Conservation (phyloP, 2,329 filamentous ascomycete species). For the Stagonosporopsis rhizophila region DNA sequence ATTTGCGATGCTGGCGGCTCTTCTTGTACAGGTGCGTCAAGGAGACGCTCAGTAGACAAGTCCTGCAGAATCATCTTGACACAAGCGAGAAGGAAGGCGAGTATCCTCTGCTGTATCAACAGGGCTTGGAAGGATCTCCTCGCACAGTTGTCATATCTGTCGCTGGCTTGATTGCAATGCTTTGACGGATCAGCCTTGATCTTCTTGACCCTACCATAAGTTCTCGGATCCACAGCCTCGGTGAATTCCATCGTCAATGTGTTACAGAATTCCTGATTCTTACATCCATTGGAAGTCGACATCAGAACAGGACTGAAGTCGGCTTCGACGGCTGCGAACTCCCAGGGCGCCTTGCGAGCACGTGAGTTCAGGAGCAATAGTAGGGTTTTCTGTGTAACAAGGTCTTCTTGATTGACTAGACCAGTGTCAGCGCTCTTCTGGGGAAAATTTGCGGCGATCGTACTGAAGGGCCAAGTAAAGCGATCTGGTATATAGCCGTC, state of each 20-base stretch:
- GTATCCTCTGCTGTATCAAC: slow-evolving; percentile 4
- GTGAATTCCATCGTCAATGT: neutral
- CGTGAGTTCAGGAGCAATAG: slow-evolving; percentile 9
- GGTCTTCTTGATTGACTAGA: slow-evolving; percentile 18
- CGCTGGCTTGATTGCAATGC: neutral
- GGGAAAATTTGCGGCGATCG: neutral
- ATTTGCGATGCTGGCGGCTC: neutral
- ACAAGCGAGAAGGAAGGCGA: slow-evolving; percentile 6
- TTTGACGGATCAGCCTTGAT: neutral
- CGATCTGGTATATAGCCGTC: neutral
- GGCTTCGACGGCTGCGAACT: slow-evolving; percentile 2
- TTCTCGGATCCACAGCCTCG: neutral
- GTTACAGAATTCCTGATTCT: neutral
- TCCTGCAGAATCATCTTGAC: slow-evolving; percentile 1
- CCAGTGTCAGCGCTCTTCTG: neutral
- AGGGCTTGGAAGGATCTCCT: neutral
- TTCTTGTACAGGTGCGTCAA: neutral
- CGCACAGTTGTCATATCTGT: neutral
- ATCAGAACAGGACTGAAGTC: slow-evolving; percentile 1
- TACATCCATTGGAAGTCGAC: neutral
- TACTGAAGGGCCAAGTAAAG: neutral
- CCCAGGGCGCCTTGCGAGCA: slow-evolving; percentile 6
- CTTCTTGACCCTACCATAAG: neutral
- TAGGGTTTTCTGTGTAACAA: slow-evolving; percentile 6
- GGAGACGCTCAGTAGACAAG: neutral